Evolutionary conservation across 208 protist genomes (phyloP).

Genomic region (Borovskyia barvae): DNA sequence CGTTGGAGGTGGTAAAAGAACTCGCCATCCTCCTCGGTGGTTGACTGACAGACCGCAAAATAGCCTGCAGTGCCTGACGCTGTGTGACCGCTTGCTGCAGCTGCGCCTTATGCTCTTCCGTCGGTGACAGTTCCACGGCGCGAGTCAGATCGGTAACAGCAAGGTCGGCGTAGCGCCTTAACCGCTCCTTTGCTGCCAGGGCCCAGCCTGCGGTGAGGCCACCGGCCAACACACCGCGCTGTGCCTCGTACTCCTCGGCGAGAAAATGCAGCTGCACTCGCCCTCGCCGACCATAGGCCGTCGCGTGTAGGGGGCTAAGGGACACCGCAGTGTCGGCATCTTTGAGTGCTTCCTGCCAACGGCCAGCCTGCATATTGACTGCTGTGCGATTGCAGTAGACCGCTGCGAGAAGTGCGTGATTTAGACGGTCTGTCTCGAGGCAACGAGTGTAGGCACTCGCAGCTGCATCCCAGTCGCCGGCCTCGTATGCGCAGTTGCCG

Average conservation of each 20-base stretch:
- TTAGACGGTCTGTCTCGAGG: conserved; percentile 58
- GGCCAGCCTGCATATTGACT: conserved; percentile 67
- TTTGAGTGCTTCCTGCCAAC: conserved; percentile 53
- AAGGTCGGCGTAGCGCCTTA: conserved; percentile 40
- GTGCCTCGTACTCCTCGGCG: conserved; percentile 20
- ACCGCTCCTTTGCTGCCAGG: conserved; percentile 15
- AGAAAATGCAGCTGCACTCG: conserved; percentile 58
- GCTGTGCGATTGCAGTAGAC: conserved; percentile 83
- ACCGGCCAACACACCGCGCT: conserved; percentile 12
- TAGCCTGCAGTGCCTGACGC: conserved; percentile 17
- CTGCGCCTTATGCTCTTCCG: conserved; percentile 27
- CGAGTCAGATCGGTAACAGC: conserved; percentile 56
- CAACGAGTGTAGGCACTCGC: conserved; percentile 63
- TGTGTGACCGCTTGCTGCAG: conserved; percentile 23
- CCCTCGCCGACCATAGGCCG: conserved; percentile 55
- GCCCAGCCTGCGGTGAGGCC: conserved; percentile 17
- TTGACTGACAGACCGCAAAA: neutral
- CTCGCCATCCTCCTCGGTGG: neutral
- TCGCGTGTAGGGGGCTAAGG: conserved; percentile 50
- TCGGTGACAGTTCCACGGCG: conserved; percentile 41
- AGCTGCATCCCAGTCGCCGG: conserved; percentile 52
- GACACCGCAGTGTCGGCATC: conserved; percentile 48
- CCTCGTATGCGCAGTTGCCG: conserved; percentile 65
- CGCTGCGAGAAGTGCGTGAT: conserved; percentile 56
- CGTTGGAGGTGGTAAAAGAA: neutral